These are phyloP conservation scores for Pyrenophora tritici-repentis DNA, from an alignment of 2,329 filamentous ascomycete genomes.

Conservation along the genomic window DNA sequence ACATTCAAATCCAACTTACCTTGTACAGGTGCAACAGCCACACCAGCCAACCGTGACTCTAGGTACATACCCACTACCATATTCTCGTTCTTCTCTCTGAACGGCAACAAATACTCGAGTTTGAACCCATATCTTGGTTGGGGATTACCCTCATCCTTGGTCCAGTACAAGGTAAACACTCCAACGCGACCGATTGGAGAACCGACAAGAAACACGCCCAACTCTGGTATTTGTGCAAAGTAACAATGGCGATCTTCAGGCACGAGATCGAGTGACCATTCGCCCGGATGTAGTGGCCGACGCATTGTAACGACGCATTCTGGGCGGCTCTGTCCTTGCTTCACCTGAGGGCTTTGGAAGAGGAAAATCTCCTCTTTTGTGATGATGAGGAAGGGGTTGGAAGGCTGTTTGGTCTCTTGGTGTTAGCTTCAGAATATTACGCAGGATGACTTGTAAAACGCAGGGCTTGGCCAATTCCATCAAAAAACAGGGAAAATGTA, in stretches of 20 bases:
- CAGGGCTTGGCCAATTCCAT: not conserved
- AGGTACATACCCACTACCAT: conserved; percentile 10
- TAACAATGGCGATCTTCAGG: conserved; percentile 62
- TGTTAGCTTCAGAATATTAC: not conserved
- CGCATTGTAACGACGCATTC: conserved; percentile 44
- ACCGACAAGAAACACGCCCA: conserved; percentile 71
- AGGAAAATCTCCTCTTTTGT: conserved; percentile 53
- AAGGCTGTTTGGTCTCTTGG: not conserved
- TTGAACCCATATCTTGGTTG: conserved; percentile 53
- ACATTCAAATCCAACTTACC: conserved; percentile 39
- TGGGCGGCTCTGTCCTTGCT: conserved; percentile 6
- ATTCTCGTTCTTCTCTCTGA: conserved; percentile 6
- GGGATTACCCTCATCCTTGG: conserved; percentile 42
- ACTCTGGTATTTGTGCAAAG: conserved; percentile 67
- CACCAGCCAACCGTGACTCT: conserved; percentile 61
- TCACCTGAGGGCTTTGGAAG: conserved; percentile 42
- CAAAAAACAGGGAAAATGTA: not conserved
- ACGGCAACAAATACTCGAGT: conserved; percentile 63
- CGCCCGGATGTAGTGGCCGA: conserved; percentile 33
- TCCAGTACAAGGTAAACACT: conserved; percentile 63
- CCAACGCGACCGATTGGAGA: conserved; percentile 69
- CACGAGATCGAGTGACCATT: conserved; percentile 1
- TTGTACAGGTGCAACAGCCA: conserved; percentile 70
- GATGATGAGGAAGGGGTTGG: conserved; percentile 48
- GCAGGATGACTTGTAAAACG: not conserved